Base-by-base conservation (phyloP, 2,329 filamentous ascomycete species). In the Arthrobotrys entomopaga region DNA sequence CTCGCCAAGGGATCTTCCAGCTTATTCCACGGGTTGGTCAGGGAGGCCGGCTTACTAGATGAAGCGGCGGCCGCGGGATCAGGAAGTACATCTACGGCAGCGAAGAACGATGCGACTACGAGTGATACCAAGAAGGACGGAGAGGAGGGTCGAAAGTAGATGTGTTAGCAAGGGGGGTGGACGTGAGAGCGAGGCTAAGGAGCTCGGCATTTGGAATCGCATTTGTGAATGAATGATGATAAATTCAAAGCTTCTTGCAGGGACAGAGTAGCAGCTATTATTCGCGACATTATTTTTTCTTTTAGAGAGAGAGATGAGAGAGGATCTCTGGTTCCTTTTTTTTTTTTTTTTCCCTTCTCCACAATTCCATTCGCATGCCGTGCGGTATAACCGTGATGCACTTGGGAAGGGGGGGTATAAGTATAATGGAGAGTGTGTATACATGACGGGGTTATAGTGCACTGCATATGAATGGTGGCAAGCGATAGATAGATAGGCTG, bases 21-120 rank as follows among this genome's bases (percentile, higher is more conserved):
- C 13, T 82, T 91, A 59, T 99, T 99, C 81, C 92, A 95, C 82
- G 90, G 93, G 69, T 84, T 99, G 54, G 95, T 97, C 75, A 93
- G 90, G 82, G 93, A 99, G 83, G 91, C 94, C 2, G 93, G 93
- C 46, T 84, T 99, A 74, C 58, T 78, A 13, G 76, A 78, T 4
- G 65, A 70, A 22, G 65, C 59, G 22, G 64, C 58, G 13, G 54
- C 53, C 7, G 58, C 65, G 26, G 11, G 42, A 6, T n/a, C 42
- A 0, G 42, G 57, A 19, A 57, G 54, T 16, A 49, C 46, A 19
- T 54, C 61, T 10, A 60, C 53, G 16, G 42, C 24, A 24, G 29
- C 46, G 20, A 56, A 54, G 42, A 59, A 71, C 29, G 53, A 56
- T 10, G 53, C 43, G 10, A 43, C 22, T 7, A 19, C 42, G 19